Conservation (phyloP, 2,329 filamentous ascomycete species). For the Fusarium brachygibbosum region DNA sequence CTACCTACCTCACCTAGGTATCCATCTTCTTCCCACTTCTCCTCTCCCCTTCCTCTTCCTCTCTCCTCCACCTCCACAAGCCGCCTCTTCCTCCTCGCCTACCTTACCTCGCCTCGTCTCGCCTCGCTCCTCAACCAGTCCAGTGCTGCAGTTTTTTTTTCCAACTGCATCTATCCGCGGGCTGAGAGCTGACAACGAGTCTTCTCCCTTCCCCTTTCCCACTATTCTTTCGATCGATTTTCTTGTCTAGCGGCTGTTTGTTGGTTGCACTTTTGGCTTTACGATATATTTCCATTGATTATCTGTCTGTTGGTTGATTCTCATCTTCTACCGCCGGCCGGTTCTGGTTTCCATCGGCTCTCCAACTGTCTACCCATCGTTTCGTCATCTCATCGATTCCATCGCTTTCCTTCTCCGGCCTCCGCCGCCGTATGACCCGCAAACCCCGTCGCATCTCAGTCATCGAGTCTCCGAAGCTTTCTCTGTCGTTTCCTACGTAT, state of each 20-base stretch:
- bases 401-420: conserved; percentile 33
- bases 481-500: conserved; percentile 50
- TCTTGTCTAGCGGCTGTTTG: conserved; percentile 47
- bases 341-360: conserved; percentile 40
- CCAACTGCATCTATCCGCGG: conserved; percentile 40
- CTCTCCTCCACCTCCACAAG: conserved; percentile 30
- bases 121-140: conserved; percentile 23
- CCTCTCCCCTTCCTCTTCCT: conserved; percentile 28
- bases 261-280: conserved; percentile 40
- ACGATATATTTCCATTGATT: conserved; percentile 35
- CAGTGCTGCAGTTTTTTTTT: conserved; percentile 36
- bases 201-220: conserved; percentile 35
- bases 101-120: conserved; percentile 36
- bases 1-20: not conserved
- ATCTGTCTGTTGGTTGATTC: conserved; percentile 42
- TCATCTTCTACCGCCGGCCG: conserved; percentile 47
- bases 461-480: conserved; percentile 50
- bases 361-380: conserved; percentile 41
- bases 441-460: conserved; percentile 45
- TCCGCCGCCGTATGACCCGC: conserved; percentile 50
- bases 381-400: conserved; percentile 31
- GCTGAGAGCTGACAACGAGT: conserved; percentile 45
- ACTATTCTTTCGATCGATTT: conserved; percentile 38
- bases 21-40: conserved; percentile 24
- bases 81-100: conserved; percentile 41